Evolutionary conservation across 345 rosid genomes (phyloP).

Genomic region (Eucalyptus sideroxylon): DNA sequence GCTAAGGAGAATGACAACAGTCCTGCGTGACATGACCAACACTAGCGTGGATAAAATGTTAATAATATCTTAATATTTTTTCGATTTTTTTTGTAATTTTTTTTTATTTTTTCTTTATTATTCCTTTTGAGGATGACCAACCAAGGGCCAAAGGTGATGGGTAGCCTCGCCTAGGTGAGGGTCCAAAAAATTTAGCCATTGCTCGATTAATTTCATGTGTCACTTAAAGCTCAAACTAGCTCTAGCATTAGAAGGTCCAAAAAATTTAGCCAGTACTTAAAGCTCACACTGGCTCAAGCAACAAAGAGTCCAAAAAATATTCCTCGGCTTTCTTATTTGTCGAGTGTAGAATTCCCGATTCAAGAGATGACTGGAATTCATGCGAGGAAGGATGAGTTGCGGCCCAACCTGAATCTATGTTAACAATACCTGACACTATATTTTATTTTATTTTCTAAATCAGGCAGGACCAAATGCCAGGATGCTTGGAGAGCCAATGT

Average conservation of each 20-base stretch:
- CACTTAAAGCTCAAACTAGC: not conserved
- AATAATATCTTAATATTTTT: too few relatives aligned
- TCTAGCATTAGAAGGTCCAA: not conserved
- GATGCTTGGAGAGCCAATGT: not conserved
- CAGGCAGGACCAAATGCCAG: not conserved
- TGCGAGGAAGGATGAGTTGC: not conserved
- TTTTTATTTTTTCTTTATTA: too few relatives aligned
- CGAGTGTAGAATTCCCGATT: not conserved
- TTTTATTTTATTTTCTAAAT: fast-evolving
- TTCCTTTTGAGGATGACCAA: too few relatives aligned
- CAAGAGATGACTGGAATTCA: not conserved
- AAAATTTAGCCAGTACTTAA: not conserved
- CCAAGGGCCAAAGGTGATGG: too few relatives aligned
- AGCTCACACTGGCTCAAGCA: not conserved
- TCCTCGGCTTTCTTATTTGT: not conserved
- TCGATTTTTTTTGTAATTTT: too few relatives aligned
- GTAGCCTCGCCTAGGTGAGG: too few relatives aligned
- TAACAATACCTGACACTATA: fast-evolving
- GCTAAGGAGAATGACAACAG: fast-evolving
- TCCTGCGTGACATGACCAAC: fast-evolving
- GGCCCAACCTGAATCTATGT: not conserved
- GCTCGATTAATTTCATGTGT: not conserved
- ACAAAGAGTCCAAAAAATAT: not conserved
- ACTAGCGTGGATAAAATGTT: too few relatives aligned
- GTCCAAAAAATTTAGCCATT: not conserved